These are phyloP conservation scores for Exophiala xenobiotica DNA, from an alignment of 2,329 filamentous ascomycete genomes.

Conservation along the genomic window DNA sequence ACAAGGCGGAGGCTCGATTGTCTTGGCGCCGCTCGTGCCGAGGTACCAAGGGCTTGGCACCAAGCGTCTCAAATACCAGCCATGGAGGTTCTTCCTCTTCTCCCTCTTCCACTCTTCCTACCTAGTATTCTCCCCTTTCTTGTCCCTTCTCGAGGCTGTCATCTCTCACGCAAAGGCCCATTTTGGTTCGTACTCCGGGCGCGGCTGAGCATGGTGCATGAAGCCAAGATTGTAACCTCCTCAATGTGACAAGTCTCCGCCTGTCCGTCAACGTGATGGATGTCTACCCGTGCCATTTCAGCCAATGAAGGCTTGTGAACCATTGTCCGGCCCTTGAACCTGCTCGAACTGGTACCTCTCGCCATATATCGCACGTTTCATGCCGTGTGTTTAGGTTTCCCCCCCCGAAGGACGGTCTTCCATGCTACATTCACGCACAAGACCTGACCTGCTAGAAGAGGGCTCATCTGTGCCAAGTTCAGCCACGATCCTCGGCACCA, in stretches of 20 bases:
- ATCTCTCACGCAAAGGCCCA: not conserved
- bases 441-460: not conserved
- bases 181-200: conserved; percentile 1
- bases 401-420: no score
- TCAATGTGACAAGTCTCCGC: not conserved
- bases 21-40: not conserved
- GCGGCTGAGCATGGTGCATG: conserved; percentile 1
- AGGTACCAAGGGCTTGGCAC: not conserved
- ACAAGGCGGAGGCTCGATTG: no score
- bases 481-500: conserved; percentile 13
- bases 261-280: not conserved
- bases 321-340: no score
- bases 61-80: not conserved
- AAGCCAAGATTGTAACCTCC: not conserved
- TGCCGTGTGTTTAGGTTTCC: no score
- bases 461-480: conserved; percentile 10
- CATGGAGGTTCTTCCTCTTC: no score
- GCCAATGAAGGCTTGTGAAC: not conserved
- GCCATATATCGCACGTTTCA: no score
- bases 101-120: not conserved
- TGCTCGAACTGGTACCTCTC: no score
- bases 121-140: not conserved
- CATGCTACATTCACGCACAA: not conserved
- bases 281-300: no score
- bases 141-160: not conserved